Evolutionary conservation across 1,284 basidiomycete genomes (phyloP), one percentile per base, ranked within the genome.

Genomic region (Austroboletus novae-zelandiae): DNA sequence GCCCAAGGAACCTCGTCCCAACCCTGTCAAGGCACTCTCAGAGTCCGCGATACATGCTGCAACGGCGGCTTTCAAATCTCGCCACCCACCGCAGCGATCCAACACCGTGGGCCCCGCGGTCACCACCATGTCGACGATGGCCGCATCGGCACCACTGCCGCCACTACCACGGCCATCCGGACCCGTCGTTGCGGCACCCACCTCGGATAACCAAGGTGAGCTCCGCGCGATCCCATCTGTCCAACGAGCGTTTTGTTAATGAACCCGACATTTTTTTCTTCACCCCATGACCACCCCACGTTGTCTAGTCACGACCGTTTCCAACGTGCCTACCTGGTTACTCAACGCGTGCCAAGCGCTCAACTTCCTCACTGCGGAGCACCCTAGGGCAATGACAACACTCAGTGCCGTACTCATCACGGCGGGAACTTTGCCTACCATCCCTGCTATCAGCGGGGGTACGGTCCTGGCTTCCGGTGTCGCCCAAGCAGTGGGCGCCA

Each of bases 351-450:
- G 81, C 58, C 79, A 74, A 43, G 87, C 86, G 13, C 76, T 89
- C 55, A 86, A 88, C 50, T 86, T 79, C 69, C 77, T 89, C 48
- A 80, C 80, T 9, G 76, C 73, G 52, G 86, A 89, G 58, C 85
- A 89, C 59, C 87, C 86, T 4, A 84, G 83, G 61, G 78, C 79
- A 27, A 88, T 89, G 84, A 81, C 78, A 53, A 78, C 86, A 35
- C 64, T 89, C 47, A 84, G 84, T 52, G 86, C 86, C 7, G 79
- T 89, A 50, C 77, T 89, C 55, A 85, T 89, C 62, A 87, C 86
- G 7, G 83, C 83, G 40, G 86, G 87, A 36, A 81, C 83, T 32
- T 74, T 89, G 37, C 86, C 86, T 1, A 68, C 84, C 0, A 78
- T 89, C 34, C 86, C 86, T 20, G 84, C 75, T 2, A 77, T 89